phyloP scores from a whole-genome alignment of 2,329 filamentous ascomycete genomes.

The Fusarium cicatricum region DNA sequence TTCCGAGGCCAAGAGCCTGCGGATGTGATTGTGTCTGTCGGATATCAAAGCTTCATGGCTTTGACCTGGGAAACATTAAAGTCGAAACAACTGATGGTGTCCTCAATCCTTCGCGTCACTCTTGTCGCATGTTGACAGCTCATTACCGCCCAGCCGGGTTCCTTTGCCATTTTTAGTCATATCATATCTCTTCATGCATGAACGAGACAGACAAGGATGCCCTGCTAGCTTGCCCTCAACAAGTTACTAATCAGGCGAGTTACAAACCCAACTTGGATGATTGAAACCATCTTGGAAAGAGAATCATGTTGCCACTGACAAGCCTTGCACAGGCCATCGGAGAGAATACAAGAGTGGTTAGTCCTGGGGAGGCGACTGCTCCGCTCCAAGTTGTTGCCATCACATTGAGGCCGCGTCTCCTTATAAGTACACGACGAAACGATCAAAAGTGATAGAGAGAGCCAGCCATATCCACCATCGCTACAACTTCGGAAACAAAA shows the following conservation, averaged over 20 bases:
- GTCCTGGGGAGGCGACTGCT: background rate
- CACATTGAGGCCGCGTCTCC: background rate
- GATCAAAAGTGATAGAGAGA: background rate
- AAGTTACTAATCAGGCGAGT: background rate
- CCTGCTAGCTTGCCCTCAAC: slow-evolving; percentile 6
- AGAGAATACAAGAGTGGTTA: slow-evolving; percentile 15
- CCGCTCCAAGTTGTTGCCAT: background rate
- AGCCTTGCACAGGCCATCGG: slow-evolving; percentile 18
- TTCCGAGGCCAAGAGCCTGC: background rate
- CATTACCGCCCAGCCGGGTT: slow-evolving; percentile 18
- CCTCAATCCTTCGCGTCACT: background rate
- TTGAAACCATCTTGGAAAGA: slow-evolving; percentile 7
- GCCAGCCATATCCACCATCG: slow-evolving; percentile 4
- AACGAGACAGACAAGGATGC: background rate
- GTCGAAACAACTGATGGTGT: slow-evolving; percentile 4
- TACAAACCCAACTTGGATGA: background rate
- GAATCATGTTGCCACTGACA: slow-evolving; percentile 5
- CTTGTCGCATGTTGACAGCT: background rate
- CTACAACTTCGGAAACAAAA: slow-evolving; percentile 7
- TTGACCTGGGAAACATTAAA: slow-evolving; percentile 3
- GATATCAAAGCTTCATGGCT: background rate
- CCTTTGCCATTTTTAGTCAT: slow-evolving; percentile 3
- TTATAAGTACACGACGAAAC: slow-evolving; percentile 5
- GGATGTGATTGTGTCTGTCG: background rate
- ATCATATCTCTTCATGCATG: background rate